Evolutionary conservation across 2,329 filamentous ascomycete genomes (phyloP), one percentile per base, ranked within the genome.

Genomic region (Metarhizium album): DNA sequence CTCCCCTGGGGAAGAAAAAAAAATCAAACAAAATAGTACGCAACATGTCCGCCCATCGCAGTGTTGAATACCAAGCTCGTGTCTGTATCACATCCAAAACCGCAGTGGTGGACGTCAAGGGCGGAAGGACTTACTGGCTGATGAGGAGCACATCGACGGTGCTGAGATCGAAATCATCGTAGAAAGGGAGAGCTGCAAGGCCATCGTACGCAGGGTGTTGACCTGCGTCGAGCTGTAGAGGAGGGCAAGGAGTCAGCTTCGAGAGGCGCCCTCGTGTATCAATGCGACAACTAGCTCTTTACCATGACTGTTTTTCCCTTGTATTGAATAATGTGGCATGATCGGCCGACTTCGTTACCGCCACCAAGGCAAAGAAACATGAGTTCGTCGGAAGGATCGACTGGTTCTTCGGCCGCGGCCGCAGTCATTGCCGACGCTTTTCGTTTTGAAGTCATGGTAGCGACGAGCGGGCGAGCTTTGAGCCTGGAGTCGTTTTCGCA

Each of bases 241-340:
- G 46, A 29, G 52, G 43, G 35, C 22, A 50, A 31, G n/a, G 7
- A 24, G 37, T 47, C 42, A 49, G 48, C 18, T 11, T 47, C 43
- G 18, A n/a, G n/a, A n/a, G n/a, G n/a, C n/a, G n/a, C n/a, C n/a
- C n/a, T 47, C 27, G 22, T 23, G 37, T 33, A 9, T 7, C 3
- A 23, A 24, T 24, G 40, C 40, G 20, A 24, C 40, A 40, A 40
- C 16, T 20, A 40, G 2, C 4, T 43, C 48, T 62, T 60, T 74
- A 94, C 90, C 93, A 98, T 98, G 59, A 98, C 89, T 5, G 91
- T 97, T 70, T 98, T 98, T 55, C 93, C 93, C 71, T 97, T 98
- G 79, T 98, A 98, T 64, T 97, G 90, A 53, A 98, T 83, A 60
- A 98, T 95, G 66, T 98, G 93, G 68, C 93, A 97, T 58, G 93